Conservation (phyloP, 352 stramenopile species). For the Phytophthora niederhauseri region DNA sequence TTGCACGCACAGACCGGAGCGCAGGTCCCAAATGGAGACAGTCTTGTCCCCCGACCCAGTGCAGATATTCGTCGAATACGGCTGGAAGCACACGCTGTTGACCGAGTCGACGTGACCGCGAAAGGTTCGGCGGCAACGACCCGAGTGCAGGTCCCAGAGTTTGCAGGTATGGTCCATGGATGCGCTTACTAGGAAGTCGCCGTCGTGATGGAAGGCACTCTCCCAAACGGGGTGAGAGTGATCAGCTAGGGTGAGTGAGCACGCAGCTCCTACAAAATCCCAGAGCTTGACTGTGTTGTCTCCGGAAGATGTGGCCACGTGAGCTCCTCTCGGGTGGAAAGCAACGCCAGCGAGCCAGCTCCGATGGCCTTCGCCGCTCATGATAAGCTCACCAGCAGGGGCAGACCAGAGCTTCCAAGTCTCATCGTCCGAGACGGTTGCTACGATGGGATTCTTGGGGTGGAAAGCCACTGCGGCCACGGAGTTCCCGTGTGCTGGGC, state of each 20-base stretch:
- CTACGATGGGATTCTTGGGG: slow-evolving; percentile 93
- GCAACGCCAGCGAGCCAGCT: slow-evolving; percentile 92
- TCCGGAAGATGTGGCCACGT: slow-evolving; percentile 92
- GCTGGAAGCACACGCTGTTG: slow-evolving; percentile 94
- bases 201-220: slow-evolving; percentile 93
- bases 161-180: slow-evolving; percentile 96
- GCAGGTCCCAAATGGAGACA: slow-evolving; percentile 95
- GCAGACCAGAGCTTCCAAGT: slow-evolving; percentile 96
- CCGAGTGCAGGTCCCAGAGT: slow-evolving; percentile 92
- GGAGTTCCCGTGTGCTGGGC: slow-evolving; percentile 91
- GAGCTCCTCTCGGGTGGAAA: slow-evolving; percentile 93
- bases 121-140: slow-evolving; percentile 92
- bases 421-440: slow-evolving; percentile 94
- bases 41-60: slow-evolving; percentile 96
- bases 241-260: slow-evolving; percentile 90
- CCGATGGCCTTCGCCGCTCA: slow-evolving; percentile 94
- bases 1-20: slow-evolving; percentile 90
- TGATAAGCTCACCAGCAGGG: slow-evolving; percentile 93
- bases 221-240: slow-evolving; percentile 95
- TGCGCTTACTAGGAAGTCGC: slow-evolving; percentile 92
- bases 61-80: slow-evolving; percentile 93
- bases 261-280: slow-evolving; percentile 92
- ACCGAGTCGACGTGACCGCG: slow-evolving; percentile 95
- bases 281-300: slow-evolving; percentile 96
- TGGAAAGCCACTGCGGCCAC: slow-evolving; percentile 92